Base-by-base conservation (phyloP, 768 basidiomycete genomes). In the Arthromyces matolae region DNA sequence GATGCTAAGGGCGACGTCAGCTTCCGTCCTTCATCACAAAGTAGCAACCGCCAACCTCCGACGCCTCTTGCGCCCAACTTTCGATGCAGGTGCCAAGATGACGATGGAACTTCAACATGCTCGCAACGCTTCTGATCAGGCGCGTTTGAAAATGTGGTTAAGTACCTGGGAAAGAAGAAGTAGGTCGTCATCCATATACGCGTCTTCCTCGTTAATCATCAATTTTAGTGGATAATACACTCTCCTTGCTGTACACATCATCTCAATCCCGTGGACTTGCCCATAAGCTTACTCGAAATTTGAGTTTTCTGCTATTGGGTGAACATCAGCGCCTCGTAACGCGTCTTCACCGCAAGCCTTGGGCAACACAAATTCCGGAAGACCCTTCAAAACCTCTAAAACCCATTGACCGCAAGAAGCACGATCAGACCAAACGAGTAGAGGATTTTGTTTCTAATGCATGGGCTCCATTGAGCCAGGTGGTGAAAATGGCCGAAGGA, bases 181-280 rank as follows among this genome's bases (percentile, higher is more conserved):
- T 83, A 53, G 58, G 67, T 65, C 23, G 25, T 24, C n/a, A 23
- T 41, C 23, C 33, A 41, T 33, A 20, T n/a, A 24, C 0, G n/a
- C 25, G 40, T 6, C 5, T 45, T 13, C 16, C 32, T 24, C 37
- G 46, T 45, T 27, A 31, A 34, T 42, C 13, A n/a, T 12, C 39
- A 8, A 45, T 35, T 44, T 6, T 50, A 90, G 88, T 86, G 63
- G 86, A 89, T 57, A 75, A 72, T 49, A 87, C 86, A 0, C 70
- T 89, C 32, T 70, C 72, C 25, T 54, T 89, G 8, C 60, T 89
- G 37, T 74, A 79, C 63, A 78, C 71, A 22, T 83, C 87, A n/a
- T 76, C 78, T 3, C 69, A 71, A 48, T 76, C 79, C 27, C 77
- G 84, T 22, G 87, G 87, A 12, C 64, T 85, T 12, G 63, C 85